These are phyloP conservation scores for Balakata baccata DNA, from an alignment of 345 rosid genomes.

Conservation along the genomic window DNA sequence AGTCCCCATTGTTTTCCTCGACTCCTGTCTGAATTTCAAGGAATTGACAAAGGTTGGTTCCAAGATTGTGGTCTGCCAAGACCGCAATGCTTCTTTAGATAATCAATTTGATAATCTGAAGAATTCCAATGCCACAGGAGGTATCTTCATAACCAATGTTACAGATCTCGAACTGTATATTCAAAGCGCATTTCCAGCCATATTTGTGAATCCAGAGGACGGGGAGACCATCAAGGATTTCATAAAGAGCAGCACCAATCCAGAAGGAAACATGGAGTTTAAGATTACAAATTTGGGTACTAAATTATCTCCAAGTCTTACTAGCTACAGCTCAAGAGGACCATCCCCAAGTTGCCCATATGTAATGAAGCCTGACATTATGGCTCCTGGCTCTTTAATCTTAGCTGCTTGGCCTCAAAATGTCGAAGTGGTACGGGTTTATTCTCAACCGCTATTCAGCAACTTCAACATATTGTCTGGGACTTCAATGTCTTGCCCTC, in stretches of 20 bases:
- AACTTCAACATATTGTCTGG: constrained; percentile 49
- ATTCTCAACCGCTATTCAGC: constrained; percentile 16
- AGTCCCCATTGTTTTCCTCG: constrained; percentile 40
- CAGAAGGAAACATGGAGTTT: constrained; percentile 42
- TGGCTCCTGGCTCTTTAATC: constrained; percentile 47
- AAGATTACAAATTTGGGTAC: constrained; percentile 26
- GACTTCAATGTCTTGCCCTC: constrained; percentile 63
- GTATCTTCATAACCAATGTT: constrained; percentile 42
- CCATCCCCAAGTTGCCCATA: constrained; percentile 49
- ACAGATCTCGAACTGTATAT: constrained; percentile 16
- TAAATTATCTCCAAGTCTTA: constrained; percentile 41
- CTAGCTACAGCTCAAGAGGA: constrained; percentile 57
- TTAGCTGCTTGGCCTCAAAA: constrained; percentile 56
- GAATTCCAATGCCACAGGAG: constrained; percentile 26
- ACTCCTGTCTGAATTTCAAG: constrained; percentile 24
- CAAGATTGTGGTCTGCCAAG: constrained; percentile 48
- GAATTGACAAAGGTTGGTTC: constrained; percentile 23
- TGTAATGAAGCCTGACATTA: constrained; percentile 52
- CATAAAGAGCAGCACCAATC: constrained; percentile 27
- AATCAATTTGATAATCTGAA: constrained; percentile 30
- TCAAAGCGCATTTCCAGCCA: constrained; percentile 32
- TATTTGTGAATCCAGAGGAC: constrained; percentile 26
- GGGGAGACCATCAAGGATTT: constrained; percentile 36
- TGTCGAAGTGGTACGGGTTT: constrained; percentile 1
- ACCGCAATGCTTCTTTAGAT: constrained; percentile 20